Evolutionary conservation across 495 filamentous ascomycete genomes (phyloP), one percentile per base, ranked within the genome.

Genomic region (Cudoniella acicularis): DNA sequence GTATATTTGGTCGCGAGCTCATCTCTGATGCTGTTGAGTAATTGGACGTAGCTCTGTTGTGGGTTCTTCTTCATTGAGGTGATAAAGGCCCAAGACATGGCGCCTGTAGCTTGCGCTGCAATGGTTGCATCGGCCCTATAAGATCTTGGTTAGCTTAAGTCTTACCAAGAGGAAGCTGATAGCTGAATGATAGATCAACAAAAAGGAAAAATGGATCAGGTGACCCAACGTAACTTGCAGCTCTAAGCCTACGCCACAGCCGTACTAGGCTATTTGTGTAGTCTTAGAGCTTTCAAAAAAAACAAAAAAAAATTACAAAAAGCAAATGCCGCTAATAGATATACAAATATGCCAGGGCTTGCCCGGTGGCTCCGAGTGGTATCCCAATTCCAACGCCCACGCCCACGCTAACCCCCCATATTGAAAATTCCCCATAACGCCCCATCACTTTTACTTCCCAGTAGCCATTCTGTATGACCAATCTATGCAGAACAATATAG

Each of bases 11-110:
- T 83, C 56, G 89, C 77, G 61, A 98, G 77, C 72, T 96, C 94
- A 54, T 96, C 91, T 41, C 94, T 88, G 68, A 98, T 97, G 73
- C 84, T 96, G 77, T 95, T 97, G 60, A 98, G 80, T 60, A 98
- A 73, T 73, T 96, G 89, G 54, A 98, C 90, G 68, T 98, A 98
- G 76, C 92, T 96, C 79, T 98, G 94, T 70, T 97, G 91, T 1
- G 94, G 94, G 65, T 96, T 96, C 81, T 96, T 96, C 79, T 93
- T 92, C 53, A 98, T 81, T 41, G 92, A 88, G 3, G 79, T 87
- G 70, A 98, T 92, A 71, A 98, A 98, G 6, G 94, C 94, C 85
- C 90, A 97, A 6, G 91, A 96, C 93, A 98, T 97, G 70, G 94
- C 94, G 36, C 94, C 94, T 0, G 94, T 97, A 17, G 94, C 94